These are phyloP conservation scores for Begonia peltatifolia DNA, from an alignment of 306 rosid genomes.

Conservation along the genomic window DNA sequence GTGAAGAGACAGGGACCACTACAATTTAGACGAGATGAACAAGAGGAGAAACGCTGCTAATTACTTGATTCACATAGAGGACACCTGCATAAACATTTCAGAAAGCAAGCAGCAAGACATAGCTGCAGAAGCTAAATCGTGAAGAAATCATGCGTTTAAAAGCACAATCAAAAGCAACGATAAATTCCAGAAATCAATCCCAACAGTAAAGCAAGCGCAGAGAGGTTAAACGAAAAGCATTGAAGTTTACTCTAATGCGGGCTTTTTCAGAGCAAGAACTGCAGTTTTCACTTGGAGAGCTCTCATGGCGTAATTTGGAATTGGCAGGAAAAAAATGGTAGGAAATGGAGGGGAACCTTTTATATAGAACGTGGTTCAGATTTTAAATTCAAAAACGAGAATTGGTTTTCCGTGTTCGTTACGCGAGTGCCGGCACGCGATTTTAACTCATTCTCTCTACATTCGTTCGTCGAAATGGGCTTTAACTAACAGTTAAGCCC, in stretches of 20 bases:
- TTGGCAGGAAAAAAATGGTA: background rate
- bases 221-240: background rate
- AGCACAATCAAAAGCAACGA: background rate
- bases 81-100: no score
- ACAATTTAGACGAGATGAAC: no score
- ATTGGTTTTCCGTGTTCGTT: no score
- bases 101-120: no score
- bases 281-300: conserved; percentile 3
- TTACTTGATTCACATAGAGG: no score
- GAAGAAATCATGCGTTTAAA: background rate
- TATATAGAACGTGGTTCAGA: background rate
- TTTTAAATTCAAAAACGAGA: background rate
- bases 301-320: conserved; percentile 12
- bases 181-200: background rate
- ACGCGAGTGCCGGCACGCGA: no score
- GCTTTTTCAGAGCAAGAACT: conserved; percentile 15
- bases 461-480: no score
- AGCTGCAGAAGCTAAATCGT: no score
- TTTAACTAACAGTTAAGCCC: no score
- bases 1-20: no score
- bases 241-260: conserved; percentile 11
- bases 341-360: background rate
- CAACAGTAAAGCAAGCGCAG: background rate
- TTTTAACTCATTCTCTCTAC: no score
- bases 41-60: no score